These are phyloP conservation scores for Akebia trifoliata DNA, from an alignment of 164 flowering plant genomes.

Conservation along the genomic window DNA sequence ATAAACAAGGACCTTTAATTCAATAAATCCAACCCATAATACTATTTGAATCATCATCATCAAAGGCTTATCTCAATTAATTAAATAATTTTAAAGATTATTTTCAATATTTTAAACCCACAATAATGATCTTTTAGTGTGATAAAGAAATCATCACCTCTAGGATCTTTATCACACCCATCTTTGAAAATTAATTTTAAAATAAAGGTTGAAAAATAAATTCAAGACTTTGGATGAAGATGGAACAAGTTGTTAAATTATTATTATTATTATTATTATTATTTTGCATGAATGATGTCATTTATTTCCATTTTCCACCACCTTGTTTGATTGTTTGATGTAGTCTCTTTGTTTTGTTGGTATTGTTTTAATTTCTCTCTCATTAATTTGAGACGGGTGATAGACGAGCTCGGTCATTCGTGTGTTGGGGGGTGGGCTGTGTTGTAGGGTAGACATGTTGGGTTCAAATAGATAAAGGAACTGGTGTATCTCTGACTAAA, in stretches of 20 bases:
- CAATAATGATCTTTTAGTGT: too few species aligned
- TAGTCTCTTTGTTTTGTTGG: neutral
- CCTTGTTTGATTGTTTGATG: constrained; percentile 9
- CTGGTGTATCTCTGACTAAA: constrained; percentile 17
- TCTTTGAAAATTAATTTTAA: neutral
- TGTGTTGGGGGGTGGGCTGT: constrained; percentile 30
- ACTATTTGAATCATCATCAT: too few species aligned
- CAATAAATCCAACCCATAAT: too few species aligned
- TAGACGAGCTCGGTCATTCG: constrained; percentile 19
- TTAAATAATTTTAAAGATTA: too few species aligned
- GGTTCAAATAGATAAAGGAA: constrained; percentile 21
- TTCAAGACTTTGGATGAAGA: neutral
- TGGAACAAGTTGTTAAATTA: constrained; percentile 1
- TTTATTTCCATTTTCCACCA: constrained; percentile 12
- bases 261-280: too few species aligned
- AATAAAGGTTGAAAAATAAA: neutral
- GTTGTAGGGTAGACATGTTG: constrained; percentile 31
- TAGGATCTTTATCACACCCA: neutral
- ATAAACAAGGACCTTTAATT: too few species aligned
- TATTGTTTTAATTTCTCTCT: neutral
- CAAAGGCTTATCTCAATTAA: too few species aligned
- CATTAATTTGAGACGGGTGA: constrained; percentile 1
- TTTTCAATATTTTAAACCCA: too few species aligned
- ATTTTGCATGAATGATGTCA: constrained; percentile 16
- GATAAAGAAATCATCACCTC: too few species aligned